Base-by-base conservation (phyloP, 75 land plant species). In the Selaginella moellendorffii region DNA sequence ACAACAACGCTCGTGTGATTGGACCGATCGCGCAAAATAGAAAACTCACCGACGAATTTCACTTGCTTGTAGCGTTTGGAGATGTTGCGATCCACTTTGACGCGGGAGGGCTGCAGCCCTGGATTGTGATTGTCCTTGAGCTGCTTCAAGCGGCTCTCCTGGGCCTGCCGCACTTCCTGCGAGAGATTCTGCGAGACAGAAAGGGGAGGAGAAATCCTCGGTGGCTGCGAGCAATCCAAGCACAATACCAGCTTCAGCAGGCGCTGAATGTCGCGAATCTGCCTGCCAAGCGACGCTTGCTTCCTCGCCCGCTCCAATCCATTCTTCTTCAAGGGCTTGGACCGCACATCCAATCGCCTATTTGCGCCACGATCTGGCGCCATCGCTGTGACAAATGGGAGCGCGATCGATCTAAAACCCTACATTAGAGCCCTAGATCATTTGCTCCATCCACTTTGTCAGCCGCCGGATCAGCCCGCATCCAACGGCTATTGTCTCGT, bases 11-110 rank as follows among this genome's bases (percentile, higher is more conserved):
- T 21, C 36, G 26, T 20, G 22, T 9, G 10, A 24, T 26, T 52
- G 2, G 29, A 62, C 27, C 30, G 26, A 10, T 27, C 0, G n/a
- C 20, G 17, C 30, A 2, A 12, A 36, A 1, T 5, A 0, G 22
- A 24, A 5, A 53, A 66, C 69, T 64, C 65, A 95, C 99, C 99
- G 76, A 90, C 85, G 68, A 95, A 95, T 74, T 95, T 95, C 1
- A 90, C 82, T 71, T 78, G 85, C 61, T 79, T 77, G 58, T 86
- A 78, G 21, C 97, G 83, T 60, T 83, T 27, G 2, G 83, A 78
- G 70, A 84, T 80, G 63, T 86, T 82, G 26, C 88, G 89, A 36
- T 36, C 14, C 10, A 36, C 46, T 36, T 36, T 36, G 67, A 85
- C 88, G 14, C 5, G 46, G 10, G 5, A 14, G 5, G 10, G 5